phyloP scores from a whole-genome alignment of 2,329 filamentous ascomycete species.

The Chrysoporthe puriensis region DNA sequence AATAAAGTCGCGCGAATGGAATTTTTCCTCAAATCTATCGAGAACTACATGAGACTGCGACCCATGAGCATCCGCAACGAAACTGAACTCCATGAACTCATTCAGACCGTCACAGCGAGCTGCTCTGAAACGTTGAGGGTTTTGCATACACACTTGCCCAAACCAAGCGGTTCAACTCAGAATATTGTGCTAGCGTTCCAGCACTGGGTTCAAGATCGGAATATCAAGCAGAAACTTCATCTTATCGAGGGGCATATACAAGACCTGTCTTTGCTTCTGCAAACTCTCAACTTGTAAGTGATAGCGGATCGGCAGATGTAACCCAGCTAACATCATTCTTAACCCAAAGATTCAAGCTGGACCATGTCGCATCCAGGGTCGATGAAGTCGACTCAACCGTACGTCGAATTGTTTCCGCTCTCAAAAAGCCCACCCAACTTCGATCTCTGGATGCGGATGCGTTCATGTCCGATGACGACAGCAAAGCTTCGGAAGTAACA shows the following conservation, averaged over 20 bases:
- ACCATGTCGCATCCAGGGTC: conserved; percentile 13
- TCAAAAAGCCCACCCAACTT: not conserved
- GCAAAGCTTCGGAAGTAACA: conserved; percentile 1
- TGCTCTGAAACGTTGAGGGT: conserved; percentile 8
- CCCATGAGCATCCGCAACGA: conserved; percentile 11
- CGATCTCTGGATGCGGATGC: not conserved
- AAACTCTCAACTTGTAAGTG: conserved; percentile 17
- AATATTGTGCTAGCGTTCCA: conserved; percentile 3
- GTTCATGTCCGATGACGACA: conserved; percentile 2
- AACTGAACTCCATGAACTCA: conserved; percentile 11
- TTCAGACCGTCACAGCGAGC: conserved; percentile 10
- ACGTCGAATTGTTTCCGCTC: not conserved
- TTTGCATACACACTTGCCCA: not conserved
- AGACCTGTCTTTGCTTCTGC: conserved; percentile 10
- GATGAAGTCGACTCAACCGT: conserved; percentile 11
- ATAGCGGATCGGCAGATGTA: accelerated
- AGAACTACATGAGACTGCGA: conserved; percentile 6
- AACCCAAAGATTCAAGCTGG: conserved; percentile 17
- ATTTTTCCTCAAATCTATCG: conserved; percentile 2
- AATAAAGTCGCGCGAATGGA: not conserved
- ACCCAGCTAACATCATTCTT: not conserved
- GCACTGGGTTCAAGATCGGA: conserved; percentile 9
- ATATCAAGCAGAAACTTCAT: conserved; percentile 8
- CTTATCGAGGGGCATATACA: conserved; percentile 20
- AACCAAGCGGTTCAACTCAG: not conserved